phyloP scores from a whole-genome alignment of 805 yeast species.

The Yarrowia sp. region DNA sequence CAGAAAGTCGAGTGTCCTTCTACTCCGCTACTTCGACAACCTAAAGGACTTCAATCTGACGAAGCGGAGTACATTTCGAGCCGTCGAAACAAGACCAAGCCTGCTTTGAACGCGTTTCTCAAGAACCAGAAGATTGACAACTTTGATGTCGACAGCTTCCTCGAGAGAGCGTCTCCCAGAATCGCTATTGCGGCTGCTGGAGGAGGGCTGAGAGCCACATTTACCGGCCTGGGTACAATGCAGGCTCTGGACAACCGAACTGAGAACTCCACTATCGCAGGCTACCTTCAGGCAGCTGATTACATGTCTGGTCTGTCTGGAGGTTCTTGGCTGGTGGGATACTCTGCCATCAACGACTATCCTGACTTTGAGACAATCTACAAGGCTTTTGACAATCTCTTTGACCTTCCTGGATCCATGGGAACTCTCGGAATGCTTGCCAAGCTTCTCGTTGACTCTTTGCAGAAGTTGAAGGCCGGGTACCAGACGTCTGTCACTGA shows the following conservation, averaged over 20 bases:
- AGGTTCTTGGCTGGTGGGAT: conserved; percentile 78
- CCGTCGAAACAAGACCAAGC: conserved; percentile 11
- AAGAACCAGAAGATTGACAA: not conserved
- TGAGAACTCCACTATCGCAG: conserved; percentile 56
- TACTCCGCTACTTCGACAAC: not conserved
- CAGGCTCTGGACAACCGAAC: conserved; percentile 82
- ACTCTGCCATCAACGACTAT: conserved; percentile 64
- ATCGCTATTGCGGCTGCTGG: conserved; percentile 56
- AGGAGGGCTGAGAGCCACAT: conserved; percentile 91
- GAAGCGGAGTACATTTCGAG: not conserved
- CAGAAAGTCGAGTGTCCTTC: not conserved
- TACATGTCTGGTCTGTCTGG: conserved; percentile 83
- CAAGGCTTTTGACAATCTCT: not conserved
- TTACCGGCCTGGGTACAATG: conserved; percentile 82
- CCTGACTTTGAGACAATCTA: not conserved
- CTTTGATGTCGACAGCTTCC: conserved; percentile 1
- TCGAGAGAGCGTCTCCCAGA: not conserved
- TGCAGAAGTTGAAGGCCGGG: conserved; percentile 66
- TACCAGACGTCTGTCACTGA: conserved; percentile 73
- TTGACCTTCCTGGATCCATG: conserved; percentile 13
- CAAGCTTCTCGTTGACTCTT: conserved; percentile 58
- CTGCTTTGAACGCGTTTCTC: not conserved
- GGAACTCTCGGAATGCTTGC: conserved; percentile 54
- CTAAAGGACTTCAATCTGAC: not conserved
- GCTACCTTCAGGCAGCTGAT: conserved; percentile 71